phyloP scores from a whole-genome alignment of 1,284 basidiomycete species.

The Limonomyces culmigenus region DNA sequence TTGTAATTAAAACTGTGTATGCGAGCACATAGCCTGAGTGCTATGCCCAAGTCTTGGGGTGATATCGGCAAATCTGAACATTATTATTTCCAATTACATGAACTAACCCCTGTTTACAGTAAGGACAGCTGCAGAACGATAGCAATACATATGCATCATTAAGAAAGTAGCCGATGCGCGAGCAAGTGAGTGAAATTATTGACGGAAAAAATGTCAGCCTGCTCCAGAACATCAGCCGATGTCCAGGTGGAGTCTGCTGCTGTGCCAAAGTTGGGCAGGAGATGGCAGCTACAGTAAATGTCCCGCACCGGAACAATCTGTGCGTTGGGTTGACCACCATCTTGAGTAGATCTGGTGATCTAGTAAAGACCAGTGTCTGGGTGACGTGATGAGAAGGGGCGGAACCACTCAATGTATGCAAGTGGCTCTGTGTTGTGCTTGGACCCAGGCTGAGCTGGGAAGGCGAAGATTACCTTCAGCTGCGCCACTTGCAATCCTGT shows the following conservation, averaged over 20 bases:
- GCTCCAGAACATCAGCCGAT: conserved; percentile 16
- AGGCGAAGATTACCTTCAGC: background rate
- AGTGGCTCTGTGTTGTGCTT: too few relatives aligned
- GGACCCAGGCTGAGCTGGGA: too few relatives aligned
- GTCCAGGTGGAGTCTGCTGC: conserved; percentile 14
- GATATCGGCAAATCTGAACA: too few relatives aligned
- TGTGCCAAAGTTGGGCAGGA: conserved; percentile 13
- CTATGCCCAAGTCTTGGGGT: too few relatives aligned
- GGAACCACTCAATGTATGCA: conserved; percentile 12
- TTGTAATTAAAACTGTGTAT: too few relatives aligned
- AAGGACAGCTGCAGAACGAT: too few relatives aligned
- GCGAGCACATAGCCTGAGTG: too few relatives aligned
- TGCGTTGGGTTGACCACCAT: conserved; percentile 8
- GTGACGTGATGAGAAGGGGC: conserved; percentile 7
- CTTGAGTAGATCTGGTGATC: conserved; percentile 7
- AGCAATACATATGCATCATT: too few relatives aligned
- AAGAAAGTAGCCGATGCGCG: too few relatives aligned
- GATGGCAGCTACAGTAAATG: conserved; percentile 14
- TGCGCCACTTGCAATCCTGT: background rate
- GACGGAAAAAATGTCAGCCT: conserved; percentile 13
- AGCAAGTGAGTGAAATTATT: conserved; percentile 14
- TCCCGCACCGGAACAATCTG: conserved; percentile 11
- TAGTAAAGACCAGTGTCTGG: conserved; percentile 10
- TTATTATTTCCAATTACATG: too few relatives aligned
- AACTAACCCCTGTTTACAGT: too few relatives aligned